Evolutionary conservation across 192 early-diverging fungal genomes (phyloP).

Genomic region (Umbelopsis isabellina): DNA sequence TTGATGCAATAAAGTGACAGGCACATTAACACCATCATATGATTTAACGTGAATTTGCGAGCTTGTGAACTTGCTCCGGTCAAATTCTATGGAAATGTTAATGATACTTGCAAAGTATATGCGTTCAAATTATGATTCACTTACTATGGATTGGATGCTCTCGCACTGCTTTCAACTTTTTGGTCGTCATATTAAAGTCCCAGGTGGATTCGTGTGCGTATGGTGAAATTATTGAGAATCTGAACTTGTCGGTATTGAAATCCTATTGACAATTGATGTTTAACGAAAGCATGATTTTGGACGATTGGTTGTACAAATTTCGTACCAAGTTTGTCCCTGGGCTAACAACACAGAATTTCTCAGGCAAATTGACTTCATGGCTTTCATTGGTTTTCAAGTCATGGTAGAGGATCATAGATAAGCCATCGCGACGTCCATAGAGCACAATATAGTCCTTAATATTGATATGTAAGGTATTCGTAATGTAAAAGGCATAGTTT

Average conservation of each 20-base stretch:
- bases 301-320: neutral
- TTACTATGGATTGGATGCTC: constrained; percentile 54
- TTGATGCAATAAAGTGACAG: constrained; percentile 67
- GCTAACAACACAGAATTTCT: constrained; percentile 58
- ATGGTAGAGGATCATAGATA: constrained; percentile 57
- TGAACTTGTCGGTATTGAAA: constrained; percentile 59
- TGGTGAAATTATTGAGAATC: constrained; percentile 66
- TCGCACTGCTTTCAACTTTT: constrained; percentile 45
- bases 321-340: constrained; percentile 62
- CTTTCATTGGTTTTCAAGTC: constrained; percentile 40
- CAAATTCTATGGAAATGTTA: constrained; percentile 39
- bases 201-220: constrained; percentile 66
- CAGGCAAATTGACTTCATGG: constrained; percentile 52
- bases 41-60: constrained; percentile 50
- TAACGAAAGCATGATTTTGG: neutral
- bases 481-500: neutral
- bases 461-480: neutral
- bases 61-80: constrained; percentile 49
- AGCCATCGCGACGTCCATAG: constrained; percentile 53
- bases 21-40: constrained; percentile 51
- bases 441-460: constrained; percentile 49
- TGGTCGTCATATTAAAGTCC: constrained; percentile 65
- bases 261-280: constrained; percentile 29
- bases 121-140: neutral
- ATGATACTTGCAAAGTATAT: neutral